Percentiles rank a stretch among this genome's conserved stretches.
phyloP scores from a whole-genome alignment of 805 yeast species.

The Clavispora carvajalis region DNA sequence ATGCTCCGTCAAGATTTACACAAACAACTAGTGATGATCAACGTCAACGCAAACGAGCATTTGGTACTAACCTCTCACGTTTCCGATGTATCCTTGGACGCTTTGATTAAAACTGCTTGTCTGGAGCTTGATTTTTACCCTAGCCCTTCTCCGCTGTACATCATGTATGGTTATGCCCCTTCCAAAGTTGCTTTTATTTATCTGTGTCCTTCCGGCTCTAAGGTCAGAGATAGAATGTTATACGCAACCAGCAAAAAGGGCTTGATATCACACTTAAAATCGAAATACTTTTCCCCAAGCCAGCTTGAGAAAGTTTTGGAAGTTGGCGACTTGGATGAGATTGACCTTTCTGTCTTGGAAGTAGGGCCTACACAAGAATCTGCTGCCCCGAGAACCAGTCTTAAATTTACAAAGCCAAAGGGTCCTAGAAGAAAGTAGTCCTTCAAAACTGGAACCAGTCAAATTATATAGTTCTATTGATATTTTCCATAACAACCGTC shows the following conservation, averaged over 20 bases:
- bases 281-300: constrained; percentile 17
- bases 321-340: constrained; percentile 68
- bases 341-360: constrained; percentile 50
- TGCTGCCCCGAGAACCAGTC: constrained; percentile 10
- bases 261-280: constrained; percentile 47
- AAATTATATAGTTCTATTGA: background rate
- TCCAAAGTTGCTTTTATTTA: constrained; percentile 58
- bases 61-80: constrained; percentile 21
- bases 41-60: constrained; percentile 49
- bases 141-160: constrained; percentile 49
- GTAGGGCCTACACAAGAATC: constrained; percentile 7
- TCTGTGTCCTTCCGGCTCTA: constrained; percentile 86
- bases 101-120: constrained; percentile 19
- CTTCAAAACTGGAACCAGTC: too few species aligned
- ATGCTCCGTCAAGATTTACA: constrained; percentile 14
- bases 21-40: constrained; percentile 40
- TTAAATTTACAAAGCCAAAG: constrained; percentile 54
- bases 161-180: constrained; percentile 41
- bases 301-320: constrained; percentile 49
- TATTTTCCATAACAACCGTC: background rate
- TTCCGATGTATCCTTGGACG: constrained; percentile 13
- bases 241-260: constrained; percentile 79
- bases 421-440: constrained; percentile 55
- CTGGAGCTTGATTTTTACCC: constrained; percentile 22
- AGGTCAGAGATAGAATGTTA: constrained; percentile 86